A percentile compares a stretch with the other conserved stretches of the same genome.
Conservation (phyloP, 345 rosid genomes). For the Dipteronia dyeriana region DNA sequence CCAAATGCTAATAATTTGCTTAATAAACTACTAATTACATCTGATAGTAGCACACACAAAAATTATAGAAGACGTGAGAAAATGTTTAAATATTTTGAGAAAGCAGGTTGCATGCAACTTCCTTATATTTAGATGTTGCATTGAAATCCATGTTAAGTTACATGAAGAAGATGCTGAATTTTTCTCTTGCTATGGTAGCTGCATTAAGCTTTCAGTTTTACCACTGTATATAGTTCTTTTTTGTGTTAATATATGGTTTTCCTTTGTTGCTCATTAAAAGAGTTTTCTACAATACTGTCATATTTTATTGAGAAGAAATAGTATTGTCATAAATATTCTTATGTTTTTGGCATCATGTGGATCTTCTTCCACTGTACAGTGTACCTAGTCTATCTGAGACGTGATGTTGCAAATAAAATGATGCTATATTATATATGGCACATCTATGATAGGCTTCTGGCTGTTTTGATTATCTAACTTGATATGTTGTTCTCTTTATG, state of each 20-base stretch:
- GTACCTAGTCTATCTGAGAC: background rate
- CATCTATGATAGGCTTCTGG: background rate
- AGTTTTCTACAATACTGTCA: too few relatives aligned
- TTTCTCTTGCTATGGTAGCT: background rate
- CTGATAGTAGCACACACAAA: slow-evolving; percentile 6
- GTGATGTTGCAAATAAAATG: background rate
- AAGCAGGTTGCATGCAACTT: background rate
- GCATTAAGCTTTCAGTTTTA: background rate
- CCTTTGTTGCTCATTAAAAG: too few relatives aligned
- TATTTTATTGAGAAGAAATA: too few relatives aligned
- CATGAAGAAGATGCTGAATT: background rate
- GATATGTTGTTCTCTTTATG: background rate
- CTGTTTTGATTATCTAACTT: background rate
- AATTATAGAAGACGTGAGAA: background rate
- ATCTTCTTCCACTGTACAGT: background rate
- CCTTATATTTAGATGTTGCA: background rate
- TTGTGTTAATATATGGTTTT: too few relatives aligned
- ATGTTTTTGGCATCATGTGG: background rate
- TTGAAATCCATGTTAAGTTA: background rate
- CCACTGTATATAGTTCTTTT: background rate
- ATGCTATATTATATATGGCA: background rate
- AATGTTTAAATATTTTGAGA: background rate
- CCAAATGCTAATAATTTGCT: background rate
- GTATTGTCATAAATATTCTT: background rate
- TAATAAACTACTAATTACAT: background rate